Evolutionary conservation across 441 rosid species (phyloP), one percentile per base, ranked within the genome.

Genomic region (Pelargonium australe): DNA sequence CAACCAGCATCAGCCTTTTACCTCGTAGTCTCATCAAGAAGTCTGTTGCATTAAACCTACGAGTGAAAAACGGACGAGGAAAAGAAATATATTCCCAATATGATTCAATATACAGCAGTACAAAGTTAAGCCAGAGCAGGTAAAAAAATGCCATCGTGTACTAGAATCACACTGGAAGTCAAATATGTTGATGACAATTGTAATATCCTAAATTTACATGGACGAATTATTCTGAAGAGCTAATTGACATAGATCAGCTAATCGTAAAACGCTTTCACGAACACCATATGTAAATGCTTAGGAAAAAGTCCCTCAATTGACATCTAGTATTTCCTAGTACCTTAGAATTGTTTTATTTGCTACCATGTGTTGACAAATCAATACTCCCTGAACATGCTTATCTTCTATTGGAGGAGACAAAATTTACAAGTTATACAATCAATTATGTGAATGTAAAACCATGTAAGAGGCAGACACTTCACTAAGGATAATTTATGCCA

Each of bases 41-140:
- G 84, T 94, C 93, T 79, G 93, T 81, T 68, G 93, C 94, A 83
- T 94, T 91, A 73, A 94, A 89, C 93, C 98, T 91, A 77, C 76
- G 68, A 80, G 78, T 70, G 75, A 70, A 83, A 83, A 71, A 68
- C 72, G 74, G 70, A 71, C 66, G 75, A 69, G 72, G 47, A 76
- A 55, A 73, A 44, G 14, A 79, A 40, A 40, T 11, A 64, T 4
- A 75, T 60, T n/a, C 25, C 13, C 11, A 61, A 31, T 64, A 53
- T 53, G 58, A 53, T 53, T 12, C 17, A 53, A 13, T 14, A n/a
- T 53, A 3, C 16, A 53, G 58, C 6, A 3, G 14, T 7, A 14
- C 7, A 19, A 19, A 53, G 58, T 16, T 7, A 53, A n/a, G 58
- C 7, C 58, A 53, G 17, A 53, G 58, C 16, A 11, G n/a, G 57